Evolutionary conservation across 805 yeast genomes (phyloP).

Genomic region (Yamadazyma akitaensis): DNA sequence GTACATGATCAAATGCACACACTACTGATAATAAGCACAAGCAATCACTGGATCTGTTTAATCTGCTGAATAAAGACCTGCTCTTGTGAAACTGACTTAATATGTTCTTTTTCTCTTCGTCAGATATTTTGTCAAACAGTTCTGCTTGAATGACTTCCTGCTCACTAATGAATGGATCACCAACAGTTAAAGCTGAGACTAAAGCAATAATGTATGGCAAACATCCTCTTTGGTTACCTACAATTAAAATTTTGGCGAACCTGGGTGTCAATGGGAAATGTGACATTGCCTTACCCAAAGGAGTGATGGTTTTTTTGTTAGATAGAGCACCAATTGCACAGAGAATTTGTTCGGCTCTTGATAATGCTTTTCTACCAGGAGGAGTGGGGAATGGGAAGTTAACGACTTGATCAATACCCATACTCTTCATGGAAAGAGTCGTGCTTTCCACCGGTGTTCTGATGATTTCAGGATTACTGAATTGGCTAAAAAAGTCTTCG

Average conservation of each 20-base stretch:
- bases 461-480: constrained; percentile 83
- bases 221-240: constrained; percentile 85
- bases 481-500: constrained; percentile 80
- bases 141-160: constrained; percentile 47
- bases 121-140: constrained; percentile 28
- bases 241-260: constrained; percentile 81
- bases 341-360: constrained; percentile 64
- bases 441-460: constrained; percentile 97
- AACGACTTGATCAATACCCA: constrained; percentile 88
- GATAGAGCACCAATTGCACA: constrained; percentile 76
- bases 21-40: constrained; percentile 73
- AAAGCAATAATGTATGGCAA: constrained; percentile 86
- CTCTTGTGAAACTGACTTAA: constrained; percentile 51
- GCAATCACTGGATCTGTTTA: constrained; percentile 76
- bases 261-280: constrained; percentile 91
- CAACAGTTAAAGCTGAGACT: constrained; percentile 89
- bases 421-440: constrained; percentile 92
- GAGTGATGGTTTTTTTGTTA: constrained; percentile 55
- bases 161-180: constrained; percentile 81
- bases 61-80: constrained; percentile 54
- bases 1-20: constrained; percentile 82
- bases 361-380: constrained; percentile 62
- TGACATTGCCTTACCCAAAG: constrained; percentile 81
- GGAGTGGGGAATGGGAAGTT: constrained; percentile 98
- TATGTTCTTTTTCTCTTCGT: constrained; percentile 34